Conservation (phyloP, 345 rosid genomes). For the Turritis glabra region DNA sequence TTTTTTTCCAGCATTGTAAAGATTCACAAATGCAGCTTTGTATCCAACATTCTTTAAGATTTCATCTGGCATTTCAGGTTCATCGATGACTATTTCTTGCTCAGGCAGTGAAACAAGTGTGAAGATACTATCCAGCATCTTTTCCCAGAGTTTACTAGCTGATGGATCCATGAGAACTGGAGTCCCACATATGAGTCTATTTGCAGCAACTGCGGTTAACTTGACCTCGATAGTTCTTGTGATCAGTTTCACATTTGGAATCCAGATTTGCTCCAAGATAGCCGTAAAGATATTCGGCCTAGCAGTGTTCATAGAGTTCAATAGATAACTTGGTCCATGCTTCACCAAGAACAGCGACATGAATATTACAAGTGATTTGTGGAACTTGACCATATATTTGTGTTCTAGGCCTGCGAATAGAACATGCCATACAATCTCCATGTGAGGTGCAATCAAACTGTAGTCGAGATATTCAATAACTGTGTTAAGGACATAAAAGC, state of each 20-base stretch:
- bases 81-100: constrained; percentile 68
- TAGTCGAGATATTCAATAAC: constrained; percentile 75
- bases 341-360: constrained; percentile 88
- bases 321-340: constrained; percentile 67
- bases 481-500: constrained; percentile 87
- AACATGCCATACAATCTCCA: constrained; percentile 64
- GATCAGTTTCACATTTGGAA: constrained; percentile 73
- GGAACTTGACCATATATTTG: constrained; percentile 60
- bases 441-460: constrained; percentile 51
- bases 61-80: constrained; percentile 81
- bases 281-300: constrained; percentile 54
- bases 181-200: constrained; percentile 74
- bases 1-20: constrained; percentile 80
- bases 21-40: constrained; percentile 70
- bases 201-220: constrained; percentile 76
- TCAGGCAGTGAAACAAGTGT: constrained; percentile 82
- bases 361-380: constrained; percentile 72
- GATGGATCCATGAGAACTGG: constrained; percentile 62
- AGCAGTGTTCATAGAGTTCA: constrained; percentile 72
- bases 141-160: constrained; percentile 65
- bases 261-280: constrained; percentile 78
- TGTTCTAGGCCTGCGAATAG: constrained; percentile 66
- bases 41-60: constrained; percentile 72
- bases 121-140: constrained; percentile 73
- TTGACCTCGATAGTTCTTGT: constrained; percentile 70